Percentiles rank a stretch among this genome's conserved stretches.
Evolutionary conservation across 164 flowering plant species (phyloP).

Genomic region (Hamamelis virginiana): DNA sequence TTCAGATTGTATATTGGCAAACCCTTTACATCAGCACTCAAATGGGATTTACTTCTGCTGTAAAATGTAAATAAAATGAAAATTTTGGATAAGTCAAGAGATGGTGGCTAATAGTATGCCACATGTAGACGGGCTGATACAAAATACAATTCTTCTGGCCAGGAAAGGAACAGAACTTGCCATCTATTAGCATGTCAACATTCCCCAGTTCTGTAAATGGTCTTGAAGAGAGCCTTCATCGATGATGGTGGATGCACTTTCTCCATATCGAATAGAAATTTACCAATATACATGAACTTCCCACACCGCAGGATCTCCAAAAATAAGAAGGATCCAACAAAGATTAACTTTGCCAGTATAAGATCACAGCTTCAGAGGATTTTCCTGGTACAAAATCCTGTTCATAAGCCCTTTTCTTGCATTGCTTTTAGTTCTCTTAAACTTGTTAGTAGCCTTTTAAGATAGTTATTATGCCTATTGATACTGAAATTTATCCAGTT

Average conservation of each 20-base stretch:
- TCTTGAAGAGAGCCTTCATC: slow-evolving; percentile 38
- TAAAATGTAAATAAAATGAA: slow-evolving; percentile 33
- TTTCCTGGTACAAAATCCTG: slow-evolving; percentile 61
- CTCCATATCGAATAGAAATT: slow-evolving; percentile 63
- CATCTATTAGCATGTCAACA: slow-evolving; percentile 17
- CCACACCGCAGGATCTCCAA: slow-evolving; percentile 64
- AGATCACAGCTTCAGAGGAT: slow-evolving; percentile 93
- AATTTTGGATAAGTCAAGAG: slow-evolving; percentile 31
- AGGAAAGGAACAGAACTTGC: slow-evolving; percentile 33
- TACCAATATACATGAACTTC: slow-evolving; percentile 84
- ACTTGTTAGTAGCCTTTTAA: too few relatives aligned
- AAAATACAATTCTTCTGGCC: slow-evolving; percentile 16
- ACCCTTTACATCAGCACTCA: slow-evolving; percentile 28
- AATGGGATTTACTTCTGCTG: slow-evolving; percentile 25
- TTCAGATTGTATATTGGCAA: slow-evolving; percentile 25
- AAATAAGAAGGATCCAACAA: slow-evolving; percentile 40
- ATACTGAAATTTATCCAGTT: too few relatives aligned
- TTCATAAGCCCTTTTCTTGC: not conserved
- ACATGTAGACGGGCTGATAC: slow-evolving; percentile 21
- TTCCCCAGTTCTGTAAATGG: slow-evolving; percentile 25
- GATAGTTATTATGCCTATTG: too few relatives aligned
- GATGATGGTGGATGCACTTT: slow-evolving; percentile 59
- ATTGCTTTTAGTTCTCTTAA: not conserved
- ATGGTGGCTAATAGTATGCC: slow-evolving; percentile 24
- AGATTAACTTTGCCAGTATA: slow-evolving; percentile 61